phyloP scores from a whole-genome alignment of 164 flowering plant genomes.

The Dillenia suffruticosa region DNA sequence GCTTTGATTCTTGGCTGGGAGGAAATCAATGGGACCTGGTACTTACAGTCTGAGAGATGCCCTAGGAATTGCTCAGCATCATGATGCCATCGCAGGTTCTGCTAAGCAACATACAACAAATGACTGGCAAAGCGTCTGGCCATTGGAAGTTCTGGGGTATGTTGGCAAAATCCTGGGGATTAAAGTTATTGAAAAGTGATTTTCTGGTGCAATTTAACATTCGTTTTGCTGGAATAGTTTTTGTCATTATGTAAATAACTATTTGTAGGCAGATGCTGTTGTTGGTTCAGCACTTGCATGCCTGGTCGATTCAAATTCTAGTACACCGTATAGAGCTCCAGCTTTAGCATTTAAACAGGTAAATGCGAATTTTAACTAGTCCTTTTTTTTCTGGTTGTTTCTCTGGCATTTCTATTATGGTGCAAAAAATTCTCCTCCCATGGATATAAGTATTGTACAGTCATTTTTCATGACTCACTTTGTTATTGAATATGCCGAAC shows the following conservation, averaged over 20 bases:
- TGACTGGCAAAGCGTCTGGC: constrained; percentile 84
- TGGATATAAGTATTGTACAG: background rate
- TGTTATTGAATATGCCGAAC: background rate
- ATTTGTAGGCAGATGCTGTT: constrained; percentile 51
- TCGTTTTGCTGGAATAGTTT: background rate
- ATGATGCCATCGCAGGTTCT: constrained; percentile 88
- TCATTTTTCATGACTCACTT: background rate
- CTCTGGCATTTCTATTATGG: too few species aligned
- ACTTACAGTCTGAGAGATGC: constrained; percentile 78
- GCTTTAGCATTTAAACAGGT: constrained; percentile 50
- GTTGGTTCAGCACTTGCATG: constrained; percentile 61
- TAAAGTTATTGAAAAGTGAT: background rate
- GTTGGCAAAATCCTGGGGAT: background rate
- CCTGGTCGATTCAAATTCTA: constrained; percentile 33
- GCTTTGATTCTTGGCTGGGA: constrained; percentile 68
- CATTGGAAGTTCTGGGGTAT: constrained; percentile 71
- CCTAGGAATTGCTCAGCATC: constrained; percentile 84
- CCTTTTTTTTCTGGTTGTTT: too few species aligned
- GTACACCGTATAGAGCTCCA: constrained; percentile 29
- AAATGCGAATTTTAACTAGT: background rate
- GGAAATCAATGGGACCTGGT: constrained; percentile 42
- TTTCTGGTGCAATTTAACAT: background rate
- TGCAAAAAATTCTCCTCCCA: background rate
- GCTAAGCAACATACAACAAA: constrained; percentile 85
- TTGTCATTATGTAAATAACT: background rate